Base-by-base conservation (phyloP, 257 asterid genomes). In the Thymus quinquecostatus region DNA sequence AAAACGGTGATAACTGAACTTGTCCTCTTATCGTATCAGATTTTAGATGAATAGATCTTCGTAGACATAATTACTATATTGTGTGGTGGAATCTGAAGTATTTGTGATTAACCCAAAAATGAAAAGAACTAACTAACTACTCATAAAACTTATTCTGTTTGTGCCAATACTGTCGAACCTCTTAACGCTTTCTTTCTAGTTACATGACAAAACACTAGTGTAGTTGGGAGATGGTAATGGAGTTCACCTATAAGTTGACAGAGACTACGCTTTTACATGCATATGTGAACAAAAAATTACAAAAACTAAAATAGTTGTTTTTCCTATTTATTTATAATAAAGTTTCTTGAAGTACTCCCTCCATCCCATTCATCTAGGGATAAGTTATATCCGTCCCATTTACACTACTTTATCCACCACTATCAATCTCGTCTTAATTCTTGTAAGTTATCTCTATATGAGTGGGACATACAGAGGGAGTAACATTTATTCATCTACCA, bases 1-100 rank as follows among this genome's bases (percentile, higher is more conserved):
- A 70, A 68, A 82, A 76, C 64, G 84, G 79, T 47, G 72, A 71
- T 58, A 70, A 60, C 56, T 82, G 75, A 84, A 49, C 79, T 27
- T 0, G 44, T 54, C 47, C 30, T 60, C 48, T 56, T 66, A 40
- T 64, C 32, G 10, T 66, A 21, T 38, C 48, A 32, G 66, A 58
- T 62, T 66, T 43, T 12, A 38, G 44, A 51, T 40, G 40, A 29
- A 36, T 32, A 28, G 59, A 55, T 60, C 41, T 51, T 59, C 56
- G 48, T 68, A 58, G 79, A 49, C 58, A 63, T 11, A 38, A 12
- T 21, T 21, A 21, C 63, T 28, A 61, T 64, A 69, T 36, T 79
- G 75, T 69, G 68, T 67, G 75, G 66, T 60, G 21, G 64, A 58
- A 48, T 58, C 48, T 36, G 60, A 67, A 43, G 64, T 59, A 38